These are phyloP conservation scores for Bjerkandera adusta DNA, from an alignment of 1,284 basidiomycete species.

Conservation along the genomic window DNA sequence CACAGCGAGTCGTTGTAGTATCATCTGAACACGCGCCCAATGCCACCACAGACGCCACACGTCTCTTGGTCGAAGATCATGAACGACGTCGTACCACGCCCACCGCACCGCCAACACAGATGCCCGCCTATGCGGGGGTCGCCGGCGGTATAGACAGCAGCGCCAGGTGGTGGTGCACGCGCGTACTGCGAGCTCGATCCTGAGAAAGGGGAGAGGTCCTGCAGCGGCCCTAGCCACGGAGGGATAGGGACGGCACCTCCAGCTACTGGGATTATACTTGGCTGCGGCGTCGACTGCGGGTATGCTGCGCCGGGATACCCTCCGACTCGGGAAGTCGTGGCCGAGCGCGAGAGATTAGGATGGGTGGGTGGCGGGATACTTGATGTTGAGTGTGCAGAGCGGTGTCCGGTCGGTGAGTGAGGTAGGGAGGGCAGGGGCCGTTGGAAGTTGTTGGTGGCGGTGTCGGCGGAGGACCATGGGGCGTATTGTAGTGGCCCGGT, in stretches of 20 bases:
- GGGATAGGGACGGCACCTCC: constrained; percentile 22
- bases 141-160: constrained; percentile 54
- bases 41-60: constrained; percentile 52
- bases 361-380: constrained; percentile 14
- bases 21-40: constrained; percentile 57
- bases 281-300: constrained; percentile 12
- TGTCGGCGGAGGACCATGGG: constrained; percentile 34
- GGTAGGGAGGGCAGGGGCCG: constrained; percentile 31
- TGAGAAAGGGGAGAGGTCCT: constrained; percentile 17
- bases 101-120: constrained; percentile 63
- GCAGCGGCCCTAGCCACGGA: constrained; percentile 22
- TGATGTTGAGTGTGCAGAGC: constrained; percentile 18
- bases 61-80: constrained; percentile 53
- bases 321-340: constrained; percentile 19
- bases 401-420: constrained; percentile 12
- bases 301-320: constrained; percentile 23
- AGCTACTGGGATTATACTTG: constrained; percentile 22
- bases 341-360: constrained; percentile 18
- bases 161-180: constrained; percentile 34
- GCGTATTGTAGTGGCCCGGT: constrained; percentile 57
- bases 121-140: constrained; percentile 70
- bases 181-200: constrained; percentile 12
- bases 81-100: constrained; percentile 50
- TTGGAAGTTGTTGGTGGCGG: constrained; percentile 35
- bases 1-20: no score